A percentile compares a stretch with the other conserved stretches of the same genome.
Evolutionary conservation across 192 early-diverging fungal genomes (phyloP).

Genomic region (Haplosporangium gracile): DNA sequence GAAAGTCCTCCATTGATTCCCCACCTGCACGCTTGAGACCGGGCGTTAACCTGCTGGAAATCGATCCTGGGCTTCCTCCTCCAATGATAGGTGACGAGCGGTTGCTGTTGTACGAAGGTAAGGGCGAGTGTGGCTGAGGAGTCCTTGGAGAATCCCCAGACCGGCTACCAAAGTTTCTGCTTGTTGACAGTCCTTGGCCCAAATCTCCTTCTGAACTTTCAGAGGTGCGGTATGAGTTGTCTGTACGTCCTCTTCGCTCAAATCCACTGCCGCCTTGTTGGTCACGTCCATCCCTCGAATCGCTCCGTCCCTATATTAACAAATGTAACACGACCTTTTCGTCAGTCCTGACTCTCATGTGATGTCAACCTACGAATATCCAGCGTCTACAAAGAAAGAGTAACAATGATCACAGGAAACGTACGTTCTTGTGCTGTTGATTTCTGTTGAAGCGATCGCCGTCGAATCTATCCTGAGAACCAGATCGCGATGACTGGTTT

Average conservation of each 20-base stretch:
- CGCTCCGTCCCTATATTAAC: background rate
- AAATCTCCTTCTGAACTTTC: conserved; percentile 4
- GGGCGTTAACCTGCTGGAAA: conserved; percentile 21
- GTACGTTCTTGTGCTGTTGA: background rate
- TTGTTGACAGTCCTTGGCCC: background rate
- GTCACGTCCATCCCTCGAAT: background rate
- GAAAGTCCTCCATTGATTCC: background rate
- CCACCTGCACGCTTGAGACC: conserved; percentile 36
- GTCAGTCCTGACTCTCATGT: background rate
- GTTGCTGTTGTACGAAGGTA: background rate
- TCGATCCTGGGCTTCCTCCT: conserved; percentile 17
- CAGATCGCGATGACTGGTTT: background rate
- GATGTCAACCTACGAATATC: too few relatives aligned
- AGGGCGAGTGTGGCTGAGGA: background rate
- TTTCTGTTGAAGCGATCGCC: conserved; percentile 1
- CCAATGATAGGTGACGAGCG: background rate
- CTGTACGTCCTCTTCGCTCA: background rate
- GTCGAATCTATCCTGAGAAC: conserved; percentile 13
- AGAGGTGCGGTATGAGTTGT: conserved; percentile 12
- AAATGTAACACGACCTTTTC: background rate
- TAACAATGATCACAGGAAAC: background rate
- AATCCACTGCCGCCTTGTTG: background rate
- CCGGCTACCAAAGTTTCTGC: background rate
- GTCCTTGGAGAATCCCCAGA: background rate
- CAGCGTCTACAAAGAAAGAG: background rate